Evolutionary conservation across 345 rosid genomes (phyloP), one percentile per base, ranked within the genome.

Genomic region (Draba incana): DNA sequence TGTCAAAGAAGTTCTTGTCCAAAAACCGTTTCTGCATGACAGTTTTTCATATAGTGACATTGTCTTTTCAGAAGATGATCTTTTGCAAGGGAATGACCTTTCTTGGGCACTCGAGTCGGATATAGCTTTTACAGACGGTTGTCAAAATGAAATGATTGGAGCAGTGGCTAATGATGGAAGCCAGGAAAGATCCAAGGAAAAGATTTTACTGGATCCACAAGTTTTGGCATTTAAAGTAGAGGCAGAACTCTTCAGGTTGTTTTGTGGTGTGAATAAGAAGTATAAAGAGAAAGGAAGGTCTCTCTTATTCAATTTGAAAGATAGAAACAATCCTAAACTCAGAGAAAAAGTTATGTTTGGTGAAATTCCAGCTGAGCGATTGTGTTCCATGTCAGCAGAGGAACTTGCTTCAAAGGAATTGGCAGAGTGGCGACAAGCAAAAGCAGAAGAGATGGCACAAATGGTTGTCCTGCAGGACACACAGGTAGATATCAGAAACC

Each of bases 331-430:
- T 74, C 98, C 98, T 67, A 91, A 90, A 54, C 79, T 93, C 43
- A 80, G 96, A 47, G 96, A 84, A 77, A 85, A 79, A 54, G 98
- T 93, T 72, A 69, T 84, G 78, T 78, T 83, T 1, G 97, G 92
- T 24, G 89, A 84, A 44, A 90, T 93, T 49, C 28, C 81, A 6
- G 88, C 98, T 2, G 84, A 84, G 30, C 71, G 80, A 37, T 81
- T 90, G 42, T 93, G 98, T 71, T 78, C 89, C 12, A 93, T 93
- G 98, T 82, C 89, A 37, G 90, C 97, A 0, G 97, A 93, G 84
- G 97, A 90, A 43, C 90, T 93, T 71, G 98, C 98, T 50, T 93
- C 98, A n/a, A 75, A 87, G 83, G 97, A 93, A 80, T 84, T 93
- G 51, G 86, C 98, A 1, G 68, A 90, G 47, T 93, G 98, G 98